These are phyloP conservation scores for Senecio squalidus DNA, from an alignment of 140 eudicot species.

Conservation along the genomic window DNA sequence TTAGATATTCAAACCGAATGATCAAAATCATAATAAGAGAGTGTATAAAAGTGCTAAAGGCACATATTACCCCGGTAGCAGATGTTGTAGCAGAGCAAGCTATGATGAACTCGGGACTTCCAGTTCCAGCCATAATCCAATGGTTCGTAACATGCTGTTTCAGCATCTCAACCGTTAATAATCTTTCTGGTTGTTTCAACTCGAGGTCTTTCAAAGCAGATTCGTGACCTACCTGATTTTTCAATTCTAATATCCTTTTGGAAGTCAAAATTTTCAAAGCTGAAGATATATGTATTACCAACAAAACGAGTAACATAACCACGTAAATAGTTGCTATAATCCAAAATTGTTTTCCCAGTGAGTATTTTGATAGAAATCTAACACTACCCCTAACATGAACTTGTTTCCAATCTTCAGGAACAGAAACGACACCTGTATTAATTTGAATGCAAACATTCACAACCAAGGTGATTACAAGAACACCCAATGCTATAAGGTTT, in stretches of 20 bases:
- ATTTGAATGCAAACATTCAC: conserved; percentile 17
- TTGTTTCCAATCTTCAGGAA: no score
- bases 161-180: conserved; percentile 17
- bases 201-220: background rate
- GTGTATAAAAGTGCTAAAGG: background rate
- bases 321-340: background rate
- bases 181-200: background rate
- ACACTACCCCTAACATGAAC: no score
- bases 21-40: background rate
- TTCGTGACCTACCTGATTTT: conserved; percentile 6
- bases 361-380: no score
- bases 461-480: background rate
- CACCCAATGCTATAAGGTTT: conserved; percentile 16
- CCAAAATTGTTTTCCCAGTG: background rate
- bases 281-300: conserved; percentile 6
- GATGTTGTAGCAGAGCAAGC: conserved; percentile 12
- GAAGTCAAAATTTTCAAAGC: conserved; percentile 17
- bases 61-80: conserved; percentile 7
- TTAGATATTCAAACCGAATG: background rate
- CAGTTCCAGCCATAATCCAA: conserved; percentile 26
- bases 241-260: conserved; percentile 7
- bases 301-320: conserved; percentile 11
- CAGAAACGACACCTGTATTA: conserved; percentile 14
- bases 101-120: conserved; percentile 14
- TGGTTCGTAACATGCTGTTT: conserved; percentile 10